Percentiles rank a stretch among this genome's conserved stretches.
These are phyloP conservation scores for Fusarium nygamai DNA, from an alignment of 2,329 filamentous ascomycete species.

Conservation along the genomic window DNA sequence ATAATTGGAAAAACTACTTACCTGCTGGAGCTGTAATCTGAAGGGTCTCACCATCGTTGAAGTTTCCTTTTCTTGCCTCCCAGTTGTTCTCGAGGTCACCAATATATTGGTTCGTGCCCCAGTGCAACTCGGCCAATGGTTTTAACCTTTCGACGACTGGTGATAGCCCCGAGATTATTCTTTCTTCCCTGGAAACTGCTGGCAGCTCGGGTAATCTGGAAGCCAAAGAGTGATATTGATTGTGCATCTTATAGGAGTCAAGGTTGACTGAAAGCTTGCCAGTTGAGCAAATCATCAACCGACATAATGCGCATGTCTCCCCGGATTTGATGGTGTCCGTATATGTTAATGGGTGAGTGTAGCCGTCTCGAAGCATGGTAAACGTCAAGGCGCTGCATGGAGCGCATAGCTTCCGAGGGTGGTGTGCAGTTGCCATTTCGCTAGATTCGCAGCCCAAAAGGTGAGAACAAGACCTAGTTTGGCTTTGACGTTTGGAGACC, in stretches of 20 bases:
- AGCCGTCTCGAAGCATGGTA: neutral
- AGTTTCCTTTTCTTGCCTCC: neutral
- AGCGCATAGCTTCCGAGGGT: neutral
- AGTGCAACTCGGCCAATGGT: neutral
- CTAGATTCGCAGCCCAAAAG: neutral
- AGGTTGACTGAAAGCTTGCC: neutral
- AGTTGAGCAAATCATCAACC: too few species aligned
- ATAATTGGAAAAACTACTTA: neutral
- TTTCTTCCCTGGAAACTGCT: neutral
- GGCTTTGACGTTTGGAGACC: too few species aligned
- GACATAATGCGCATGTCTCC: too few species aligned
- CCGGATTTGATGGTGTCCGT: neutral
- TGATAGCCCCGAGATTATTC: neutral
- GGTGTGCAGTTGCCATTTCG: neutral
- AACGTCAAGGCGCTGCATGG: neutral
- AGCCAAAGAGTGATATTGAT: neutral
- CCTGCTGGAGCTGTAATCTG: neutral
- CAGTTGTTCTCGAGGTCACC: neutral
- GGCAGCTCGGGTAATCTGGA: neutral
- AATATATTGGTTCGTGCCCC: neutral
- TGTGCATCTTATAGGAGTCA: neutral
- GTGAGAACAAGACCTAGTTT: neutral
- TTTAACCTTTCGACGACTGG: neutral
- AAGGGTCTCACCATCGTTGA: neutral
- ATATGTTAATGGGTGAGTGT: neutral